Base-by-base conservation (phyloP, 2,329 filamentous ascomycete genomes). In the Pseudogymnoascus sp. region DNA sequence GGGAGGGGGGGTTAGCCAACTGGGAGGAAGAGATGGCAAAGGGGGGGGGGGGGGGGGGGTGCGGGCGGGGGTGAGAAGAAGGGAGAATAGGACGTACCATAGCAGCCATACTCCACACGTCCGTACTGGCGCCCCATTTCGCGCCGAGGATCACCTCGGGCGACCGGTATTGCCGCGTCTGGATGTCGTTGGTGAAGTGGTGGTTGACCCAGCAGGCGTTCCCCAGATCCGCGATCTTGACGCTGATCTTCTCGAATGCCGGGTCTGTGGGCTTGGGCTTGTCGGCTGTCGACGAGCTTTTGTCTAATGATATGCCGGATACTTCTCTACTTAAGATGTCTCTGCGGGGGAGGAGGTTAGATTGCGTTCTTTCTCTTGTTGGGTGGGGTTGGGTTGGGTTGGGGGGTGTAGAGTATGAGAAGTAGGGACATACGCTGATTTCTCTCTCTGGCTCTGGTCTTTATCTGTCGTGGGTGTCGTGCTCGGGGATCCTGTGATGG, bases 151-250 rank as follows among this genome's bases (percentile, higher is more conserved):
- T 97, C 63, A 99, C 94, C 77, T 99, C 94, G 1, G 94, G 94
- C 1, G 94, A 97, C 63, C 94, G 84, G 76, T 99, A 99, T 77
- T 99, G 94, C 71, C 94, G 84, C 7, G 94, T 99, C 75, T 99
- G 94, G 71, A 99, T 99, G 74, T 99, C 94, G 74, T 99, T 97
- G 73, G 94, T 99, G 77, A 99, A 99, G 77, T 99, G 94, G 74
- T 99, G 94, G 68, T 92, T 92, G 28, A 96, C 92, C 94, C 94
- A 99, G 79, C 94, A 99, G 18, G 94, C 94, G 74, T 99, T 99
- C 65, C 94, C 94, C 63, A 99, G 80, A 79, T 99, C 94, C 44
- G 94, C 94, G 78, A 99, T 99, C 79, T 99, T 99, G 75, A 99
- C 94, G 35, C 93, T 97, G 70, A 99, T 97, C 69, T 82, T 80